These are phyloP conservation scores for Termitomyces sp. DNA, from an alignment of 768 basidiomycete genomes.

Conservation along the genomic window DNA sequence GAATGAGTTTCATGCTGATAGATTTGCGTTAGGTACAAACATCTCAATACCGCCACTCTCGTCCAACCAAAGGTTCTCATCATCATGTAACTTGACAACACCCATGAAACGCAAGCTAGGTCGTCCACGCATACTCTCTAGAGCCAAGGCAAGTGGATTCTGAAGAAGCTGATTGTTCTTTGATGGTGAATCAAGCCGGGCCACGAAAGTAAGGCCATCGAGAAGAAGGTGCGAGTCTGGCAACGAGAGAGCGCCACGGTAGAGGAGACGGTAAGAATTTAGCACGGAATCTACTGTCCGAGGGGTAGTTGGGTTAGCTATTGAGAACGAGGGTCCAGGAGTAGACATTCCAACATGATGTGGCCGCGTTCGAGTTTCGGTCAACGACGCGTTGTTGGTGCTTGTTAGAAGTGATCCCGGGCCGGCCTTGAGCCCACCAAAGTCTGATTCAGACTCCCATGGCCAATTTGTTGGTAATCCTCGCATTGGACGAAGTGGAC, in stretches of 20 bases:
- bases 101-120: slow-evolving; percentile 59
- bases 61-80: slow-evolving; percentile 50
- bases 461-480: slow-evolving; percentile 10
- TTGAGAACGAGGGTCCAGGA: slow-evolving; percentile 7
- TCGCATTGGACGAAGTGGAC: not conserved
- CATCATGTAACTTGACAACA: slow-evolving; percentile 44
- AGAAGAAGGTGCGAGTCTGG: slow-evolving; percentile 69
- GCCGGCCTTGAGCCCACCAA: not conserved
- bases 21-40: slow-evolving; percentile 16
- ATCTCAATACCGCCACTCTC: slow-evolving; percentile 43
- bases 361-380: not conserved
- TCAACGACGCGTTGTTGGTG: slow-evolving; percentile 14
- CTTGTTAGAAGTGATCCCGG: slow-evolving; percentile 1
- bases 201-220: slow-evolving; percentile 69
- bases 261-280: slow-evolving; percentile 52
- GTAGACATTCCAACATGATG: slow-evolving; percentile 21
- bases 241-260: slow-evolving; percentile 69
- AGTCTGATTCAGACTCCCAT: not conserved
- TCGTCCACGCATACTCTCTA: slow-evolving; percentile 79
- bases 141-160: slow-evolving; percentile 63
- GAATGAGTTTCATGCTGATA: not conserved
- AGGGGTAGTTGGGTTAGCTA: slow-evolving; percentile 18
- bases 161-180: slow-evolving; percentile 45
- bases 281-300: slow-evolving; percentile 8
- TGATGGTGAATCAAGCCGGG: slow-evolving; percentile 37